A percentile compares a stretch with the other conserved stretches of the same genome.
phyloP scores from a whole-genome alignment of 2,329 filamentous ascomycete species.

The Diaporthe citri region DNA sequence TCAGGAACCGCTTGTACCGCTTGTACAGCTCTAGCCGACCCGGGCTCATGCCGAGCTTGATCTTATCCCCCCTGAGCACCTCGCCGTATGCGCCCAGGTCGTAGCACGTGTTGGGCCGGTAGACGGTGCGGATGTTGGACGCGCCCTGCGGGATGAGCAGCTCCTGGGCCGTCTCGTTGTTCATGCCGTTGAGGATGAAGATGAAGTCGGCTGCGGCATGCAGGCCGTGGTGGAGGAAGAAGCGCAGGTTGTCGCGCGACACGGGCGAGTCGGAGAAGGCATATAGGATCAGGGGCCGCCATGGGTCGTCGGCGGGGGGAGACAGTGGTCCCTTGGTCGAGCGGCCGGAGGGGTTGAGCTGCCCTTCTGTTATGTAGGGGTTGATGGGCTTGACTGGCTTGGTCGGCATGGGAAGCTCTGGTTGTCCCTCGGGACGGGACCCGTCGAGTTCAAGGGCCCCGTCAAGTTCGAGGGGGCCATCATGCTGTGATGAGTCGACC shows the following conservation, averaged over 20 bases:
- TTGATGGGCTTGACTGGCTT: slow-evolving; percentile 32
- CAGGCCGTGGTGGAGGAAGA: slow-evolving; percentile 53
- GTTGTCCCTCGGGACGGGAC: slow-evolving; percentile 1
- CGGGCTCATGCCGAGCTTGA: slow-evolving; percentile 30
- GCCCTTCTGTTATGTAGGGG: slow-evolving; percentile 39
- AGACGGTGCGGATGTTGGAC: slow-evolving; percentile 50
- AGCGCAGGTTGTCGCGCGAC: slow-evolving; percentile 50
- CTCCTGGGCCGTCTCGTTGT: slow-evolving; percentile 42
- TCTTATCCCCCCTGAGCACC: slow-evolving; percentile 45
- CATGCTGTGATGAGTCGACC: slow-evolving; percentile 17
- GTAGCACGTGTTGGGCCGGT: slow-evolving; percentile 51
- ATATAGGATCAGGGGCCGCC: slow-evolving; percentile 50
- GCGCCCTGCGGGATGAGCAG: slow-evolving; percentile 45
- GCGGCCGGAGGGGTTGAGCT: slow-evolving; percentile 40
- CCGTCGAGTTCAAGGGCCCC: slow-evolving; percentile 18
- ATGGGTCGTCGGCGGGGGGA: slow-evolving; percentile 39
- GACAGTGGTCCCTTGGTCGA: slow-evolving; percentile 37
- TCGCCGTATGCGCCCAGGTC: slow-evolving; percentile 53
- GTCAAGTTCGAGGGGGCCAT: slow-evolving; percentile 26
- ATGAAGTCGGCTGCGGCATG: slow-evolving; percentile 54
- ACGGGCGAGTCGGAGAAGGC: slow-evolving; percentile 51
- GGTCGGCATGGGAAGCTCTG: neutral
- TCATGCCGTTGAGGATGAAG: slow-evolving; percentile 54
- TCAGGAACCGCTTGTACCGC: slow-evolving; percentile 53
- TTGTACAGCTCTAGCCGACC: slow-evolving; percentile 48